phyloP scores from a whole-genome alignment of 768 basidiomycete genomes.

The Lentinula sp. region DNA sequence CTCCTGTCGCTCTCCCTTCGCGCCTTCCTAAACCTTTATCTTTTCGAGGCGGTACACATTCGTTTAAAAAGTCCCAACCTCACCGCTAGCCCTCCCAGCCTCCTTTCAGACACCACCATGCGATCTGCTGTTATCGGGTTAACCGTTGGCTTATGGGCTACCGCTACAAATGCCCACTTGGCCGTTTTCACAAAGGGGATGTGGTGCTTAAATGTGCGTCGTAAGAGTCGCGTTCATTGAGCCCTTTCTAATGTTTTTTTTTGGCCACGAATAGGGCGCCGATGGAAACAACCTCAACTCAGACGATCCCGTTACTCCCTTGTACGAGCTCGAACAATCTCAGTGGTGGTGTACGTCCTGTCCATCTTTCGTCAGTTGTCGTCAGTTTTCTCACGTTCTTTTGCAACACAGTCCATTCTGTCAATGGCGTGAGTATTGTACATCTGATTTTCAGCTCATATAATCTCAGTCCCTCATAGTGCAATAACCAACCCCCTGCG shows the following conservation, averaged over 20 bases:
- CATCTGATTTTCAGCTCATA: not conserved
- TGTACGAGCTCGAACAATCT: slow-evolving; percentile 1
- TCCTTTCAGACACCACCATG: not conserved
- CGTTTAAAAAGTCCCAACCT: not conserved
- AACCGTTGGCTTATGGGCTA: slow-evolving; percentile 4
- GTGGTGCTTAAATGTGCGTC: slow-evolving; percentile 9
- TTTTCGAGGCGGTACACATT: slow-evolving; percentile 1
- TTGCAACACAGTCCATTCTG: not conserved
- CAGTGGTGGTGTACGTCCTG: slow-evolving; percentile 8
- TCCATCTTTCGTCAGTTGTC: not conserved
- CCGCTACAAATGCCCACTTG: slow-evolving; percentile 14
- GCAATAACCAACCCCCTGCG: slow-evolving; percentile 7
- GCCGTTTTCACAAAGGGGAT: slow-evolving; percentile 10
- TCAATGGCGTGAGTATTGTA: not conserved
- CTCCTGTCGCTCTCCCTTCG: not conserved
- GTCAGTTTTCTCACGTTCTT: not conserved
- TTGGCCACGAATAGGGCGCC: not conserved
- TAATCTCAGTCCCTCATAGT: not conserved
- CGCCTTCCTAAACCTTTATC: not conserved
- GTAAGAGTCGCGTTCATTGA: not conserved
- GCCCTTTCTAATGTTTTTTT: not conserved
- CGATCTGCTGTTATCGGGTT: not conserved
- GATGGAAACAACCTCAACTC: slow-evolving; percentile 3
- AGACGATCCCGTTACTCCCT: slow-evolving; percentile 4
- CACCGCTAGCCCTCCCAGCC: not conserved